Evolutionary conservation across 1,139 yeast genomes (phyloP), one percentile per base, ranked within the genome.

Genomic region (Kodamaea sp.): DNA sequence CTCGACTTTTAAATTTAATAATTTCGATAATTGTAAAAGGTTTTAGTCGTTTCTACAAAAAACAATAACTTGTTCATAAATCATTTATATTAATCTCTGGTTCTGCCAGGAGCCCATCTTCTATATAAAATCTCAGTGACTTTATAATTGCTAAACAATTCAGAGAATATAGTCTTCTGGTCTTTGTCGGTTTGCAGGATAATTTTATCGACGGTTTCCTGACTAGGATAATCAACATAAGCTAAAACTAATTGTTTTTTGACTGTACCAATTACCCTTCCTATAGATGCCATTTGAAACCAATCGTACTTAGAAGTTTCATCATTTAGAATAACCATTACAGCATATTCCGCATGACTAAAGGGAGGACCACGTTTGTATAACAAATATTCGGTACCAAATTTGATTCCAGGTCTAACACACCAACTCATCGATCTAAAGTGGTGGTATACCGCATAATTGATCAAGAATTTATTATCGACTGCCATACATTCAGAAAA

Each of bases 341-440:
- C 57, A 4, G 94, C 87, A 58, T 79, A 87, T 52, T 89, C 96
- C 0, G 98, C 97, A 58, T 92, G 99, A 34, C 84, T 78, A 57
- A 90, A 89, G 1, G 97, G 97, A 7, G 98, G 98, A 0, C 99
- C 99, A 41, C 92, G 71, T 41, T 83, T 79, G 58, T 92, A 92
- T 6, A 92, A 66, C 12, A 92, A 65, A 60, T 70, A 82, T 50
- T 90, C 95, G 20, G 87, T 77, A 2, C 97, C 96, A 61, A 92
- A 92, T 57, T 92, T 92, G 42, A 90, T 78, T 0, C 97, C 98
- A 1, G 90, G 78, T 43, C 95, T 72, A 2, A 83, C 95, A 67
- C 97, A 90, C 97, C 97, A 92, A 0, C 97, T 97, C 27, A 80
- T 72, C 0, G 96, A 80, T 38, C 96, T 72, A 60, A 81, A 90